phyloP scores from a whole-genome alignment of 441 rosid species.

The Bocquillonia castaneifolia region DNA sequence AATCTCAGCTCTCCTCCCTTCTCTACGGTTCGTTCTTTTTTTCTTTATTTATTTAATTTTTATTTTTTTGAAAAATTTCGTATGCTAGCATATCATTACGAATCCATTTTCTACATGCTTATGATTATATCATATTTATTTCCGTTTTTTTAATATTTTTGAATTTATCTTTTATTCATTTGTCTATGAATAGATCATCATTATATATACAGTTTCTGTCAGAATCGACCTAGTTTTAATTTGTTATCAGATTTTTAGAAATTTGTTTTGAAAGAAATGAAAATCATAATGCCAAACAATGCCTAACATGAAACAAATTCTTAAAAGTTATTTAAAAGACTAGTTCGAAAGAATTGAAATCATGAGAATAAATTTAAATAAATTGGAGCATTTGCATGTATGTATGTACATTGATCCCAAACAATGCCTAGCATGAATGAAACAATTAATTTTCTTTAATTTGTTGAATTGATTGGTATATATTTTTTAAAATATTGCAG shows the following conservation, averaged over 20 bases:
- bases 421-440: neutral
- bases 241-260: no score
- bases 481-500: constrained; percentile 32
- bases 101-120: neutral
- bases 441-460: neutral
- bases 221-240: no score
- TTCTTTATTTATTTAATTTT: neutral
- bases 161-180: neutral
- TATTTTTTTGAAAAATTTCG: neutral
- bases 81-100: neutral
- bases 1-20: constrained; percentile 63
- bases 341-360: no score
- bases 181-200: neutral
- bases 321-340: no score
- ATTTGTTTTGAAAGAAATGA: no score
- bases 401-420: no score
- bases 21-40: constrained; percentile 47
- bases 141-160: neutral
- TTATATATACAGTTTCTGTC: no score
- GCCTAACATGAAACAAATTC: no score
- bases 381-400: no score
- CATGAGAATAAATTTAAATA: no score
- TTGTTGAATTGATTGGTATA: neutral
- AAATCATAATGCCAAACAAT: no score
- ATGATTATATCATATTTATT: no score